phyloP scores from a whole-genome alignment of 345 rosid species.

The Clausena lansium region DNA sequence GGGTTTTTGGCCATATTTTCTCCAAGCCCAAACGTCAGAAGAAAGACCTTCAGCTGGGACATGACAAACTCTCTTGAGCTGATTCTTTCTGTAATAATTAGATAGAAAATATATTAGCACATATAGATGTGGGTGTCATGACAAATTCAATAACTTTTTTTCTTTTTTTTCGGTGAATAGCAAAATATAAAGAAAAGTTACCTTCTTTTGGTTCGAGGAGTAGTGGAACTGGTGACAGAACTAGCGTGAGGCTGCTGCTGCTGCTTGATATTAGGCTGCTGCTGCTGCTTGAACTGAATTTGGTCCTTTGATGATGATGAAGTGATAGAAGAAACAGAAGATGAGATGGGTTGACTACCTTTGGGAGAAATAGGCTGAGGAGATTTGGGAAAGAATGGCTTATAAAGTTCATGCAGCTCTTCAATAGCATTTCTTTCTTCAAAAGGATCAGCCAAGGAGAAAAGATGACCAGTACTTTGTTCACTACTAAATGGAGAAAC shows the following conservation, averaged over 20 bases:
- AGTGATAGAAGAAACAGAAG: slow-evolving; percentile 39
- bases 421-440: slow-evolving; percentile 39
- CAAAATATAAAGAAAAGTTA: slow-evolving; percentile 2
- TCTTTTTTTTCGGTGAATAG: too few species aligned
- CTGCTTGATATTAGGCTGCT: slow-evolving; percentile 24
- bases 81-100: slow-evolving; percentile 65
- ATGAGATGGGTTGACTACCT: slow-evolving; percentile 26
- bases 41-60: slow-evolving; percentile 86
- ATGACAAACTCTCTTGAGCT: slow-evolving; percentile 78
- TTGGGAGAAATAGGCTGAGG: slow-evolving; percentile 31
- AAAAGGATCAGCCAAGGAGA: slow-evolving; percentile 30
- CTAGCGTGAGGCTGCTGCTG: slow-evolving; percentile 25
- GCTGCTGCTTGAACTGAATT: slow-evolving; percentile 14
- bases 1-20: slow-evolving; percentile 99
- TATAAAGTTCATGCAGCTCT: slow-evolving; percentile 74
- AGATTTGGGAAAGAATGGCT: slow-evolving; percentile 59
- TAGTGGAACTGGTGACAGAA: slow-evolving; percentile 16
- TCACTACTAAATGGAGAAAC: slow-evolving; percentile 15
- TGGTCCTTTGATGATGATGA: slow-evolving; percentile 32
- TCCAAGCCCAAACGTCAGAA: slow-evolving; percentile 98
- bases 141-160: too few species aligned
- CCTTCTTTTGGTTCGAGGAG: slow-evolving; percentile 90
- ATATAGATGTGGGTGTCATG: not conserved
- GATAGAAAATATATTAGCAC: not conserved
- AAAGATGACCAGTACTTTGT: slow-evolving; percentile 15